These are phyloP conservation scores for Cystobasidiopsis lactophilus DNA, from an alignment of 768 basidiomycete species.

Conservation along the genomic window DNA sequence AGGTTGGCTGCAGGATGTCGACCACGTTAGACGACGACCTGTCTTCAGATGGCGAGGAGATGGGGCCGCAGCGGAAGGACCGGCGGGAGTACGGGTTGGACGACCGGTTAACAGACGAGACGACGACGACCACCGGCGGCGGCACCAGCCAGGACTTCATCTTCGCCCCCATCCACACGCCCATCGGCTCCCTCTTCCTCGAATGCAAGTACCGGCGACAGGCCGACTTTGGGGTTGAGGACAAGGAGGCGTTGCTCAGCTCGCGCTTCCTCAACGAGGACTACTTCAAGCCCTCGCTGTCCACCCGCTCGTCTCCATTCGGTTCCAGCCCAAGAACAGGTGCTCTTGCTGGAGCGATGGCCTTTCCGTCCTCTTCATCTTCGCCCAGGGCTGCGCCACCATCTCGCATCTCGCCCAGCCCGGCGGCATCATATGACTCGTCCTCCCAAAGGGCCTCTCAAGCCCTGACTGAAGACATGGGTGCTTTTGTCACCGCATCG, in stretches of 20 bases:
- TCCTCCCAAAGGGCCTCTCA: constrained; percentile 3
- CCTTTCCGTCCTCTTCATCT: not conserved
- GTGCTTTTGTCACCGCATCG: constrained; percentile 1
- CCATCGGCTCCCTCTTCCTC: constrained; percentile 12
- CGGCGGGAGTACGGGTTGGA: constrained; percentile 4
- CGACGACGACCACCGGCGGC: not conserved
- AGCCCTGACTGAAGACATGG: not conserved
- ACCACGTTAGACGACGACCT: not conserved
- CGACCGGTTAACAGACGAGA: constrained; percentile 1
- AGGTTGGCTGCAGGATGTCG: constrained; percentile 8
- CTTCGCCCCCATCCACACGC: constrained; percentile 11
- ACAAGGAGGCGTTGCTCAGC: constrained; percentile 19
- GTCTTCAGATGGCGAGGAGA: not conserved
- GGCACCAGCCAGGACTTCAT: constrained; percentile 2
- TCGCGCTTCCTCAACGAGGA: constrained; percentile 21
- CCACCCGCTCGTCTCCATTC: too few relatives aligned
- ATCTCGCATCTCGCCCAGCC: not conserved
- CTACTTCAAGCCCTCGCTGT: constrained; percentile 18
- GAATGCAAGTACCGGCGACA: constrained; percentile 14
- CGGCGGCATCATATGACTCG: not conserved
- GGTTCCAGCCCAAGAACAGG: not conserved
- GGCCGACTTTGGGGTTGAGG: constrained; percentile 18
- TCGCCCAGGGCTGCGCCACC: not conserved
- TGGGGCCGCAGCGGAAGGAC: not conserved
- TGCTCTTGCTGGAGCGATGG: constrained; percentile 10